These are phyloP conservation scores for Bonnemaisonia californica DNA, from an alignment of 31 red algal species.

Conservation along the genomic window DNA sequence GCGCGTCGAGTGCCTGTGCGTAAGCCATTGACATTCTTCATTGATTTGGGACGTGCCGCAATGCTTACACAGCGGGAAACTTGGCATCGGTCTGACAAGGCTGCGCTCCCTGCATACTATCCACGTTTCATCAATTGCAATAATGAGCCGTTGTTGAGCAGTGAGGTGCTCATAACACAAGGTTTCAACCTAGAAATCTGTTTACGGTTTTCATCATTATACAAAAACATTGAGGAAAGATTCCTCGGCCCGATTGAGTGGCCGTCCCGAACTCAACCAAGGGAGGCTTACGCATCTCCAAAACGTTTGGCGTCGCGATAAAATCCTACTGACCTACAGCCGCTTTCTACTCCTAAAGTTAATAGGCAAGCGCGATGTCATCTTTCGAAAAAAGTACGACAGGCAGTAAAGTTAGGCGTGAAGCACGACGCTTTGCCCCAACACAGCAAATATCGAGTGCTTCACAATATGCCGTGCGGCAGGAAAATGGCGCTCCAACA, in stretches of 20 bases:
- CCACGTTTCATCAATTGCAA: too few relatives aligned
- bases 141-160: too few relatives aligned
- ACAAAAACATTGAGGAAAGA: background rate
- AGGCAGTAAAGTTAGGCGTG: slow-evolving; percentile 8
- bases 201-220: background rate
- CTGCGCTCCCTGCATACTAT: too few relatives aligned
- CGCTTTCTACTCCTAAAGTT: slow-evolving; percentile 13
- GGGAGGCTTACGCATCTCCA: background rate
- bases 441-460: background rate
- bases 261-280: background rate
- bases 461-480: background rate
- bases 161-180: too few relatives aligned
- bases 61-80: too few relatives aligned
- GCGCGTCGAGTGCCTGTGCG: too few relatives aligned
- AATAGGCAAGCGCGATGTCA: slow-evolving; percentile 14
- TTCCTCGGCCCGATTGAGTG: background rate
- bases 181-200: background rate
- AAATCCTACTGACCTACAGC: background rate
- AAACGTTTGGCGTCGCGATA: slow-evolving; percentile 1
- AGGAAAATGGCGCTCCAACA: too few relatives aligned
- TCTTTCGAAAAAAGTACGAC: slow-evolving; percentile 28
- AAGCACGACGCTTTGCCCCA: background rate
- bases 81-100: too few relatives aligned
- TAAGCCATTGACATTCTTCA: too few relatives aligned
- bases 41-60: too few relatives aligned